Evolutionary conservation across 2,329 filamentous ascomycete genomes (phyloP), one percentile per base, ranked within the genome.

Genomic region (Exserohilum turcica): DNA sequence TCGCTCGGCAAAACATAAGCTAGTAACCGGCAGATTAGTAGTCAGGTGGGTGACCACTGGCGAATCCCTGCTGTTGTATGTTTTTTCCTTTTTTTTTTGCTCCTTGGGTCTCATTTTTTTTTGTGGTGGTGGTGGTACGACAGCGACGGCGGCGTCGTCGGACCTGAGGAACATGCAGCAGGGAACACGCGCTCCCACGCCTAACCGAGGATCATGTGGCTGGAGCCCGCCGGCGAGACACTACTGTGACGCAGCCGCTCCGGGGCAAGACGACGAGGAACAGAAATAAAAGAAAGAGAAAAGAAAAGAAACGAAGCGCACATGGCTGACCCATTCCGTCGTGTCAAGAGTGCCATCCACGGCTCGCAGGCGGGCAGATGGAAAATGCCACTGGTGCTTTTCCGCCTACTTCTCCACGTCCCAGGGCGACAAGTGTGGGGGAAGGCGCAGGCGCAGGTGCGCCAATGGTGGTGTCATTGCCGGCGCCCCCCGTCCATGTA

Each of bases 391-490:
- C 48, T 44, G 54, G 49, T 45, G 59, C 56, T 59, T 24, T 63
- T 52, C 36, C 49, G 52, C 57, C 51, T 55, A 19, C 56, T 39
- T 45, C 43, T 63, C 60, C 68, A 70, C 67, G 67, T 66, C 64
- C 66, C 66, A n/a, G 61, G 64, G 54, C 63, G 54, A 44, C 31
- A 61, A 67, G 67, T 66, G 68, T 70, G 68, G 67, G 67, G 65
- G 64, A 57, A 47, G 40, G 28, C 29, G 48, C 48, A 47, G 40
- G 28, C 29, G 48, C 48, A 45, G 42, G 44, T 48, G 52, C 50
- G 60, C 53, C 55, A 56, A 60, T 52, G 52, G 47, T 63, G 50
- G 54, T 57, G 52, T 56, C 61, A 63, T 60, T 36, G 29, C 39
- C 51, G 46, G 46, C 16, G 46, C 48, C 37, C 52, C 47, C 55